Evolutionary conservation across 371 early-diverging fungal species (phyloP), one percentile per base, ranked within the genome.

Genomic region (Mortierella sp.): DNA sequence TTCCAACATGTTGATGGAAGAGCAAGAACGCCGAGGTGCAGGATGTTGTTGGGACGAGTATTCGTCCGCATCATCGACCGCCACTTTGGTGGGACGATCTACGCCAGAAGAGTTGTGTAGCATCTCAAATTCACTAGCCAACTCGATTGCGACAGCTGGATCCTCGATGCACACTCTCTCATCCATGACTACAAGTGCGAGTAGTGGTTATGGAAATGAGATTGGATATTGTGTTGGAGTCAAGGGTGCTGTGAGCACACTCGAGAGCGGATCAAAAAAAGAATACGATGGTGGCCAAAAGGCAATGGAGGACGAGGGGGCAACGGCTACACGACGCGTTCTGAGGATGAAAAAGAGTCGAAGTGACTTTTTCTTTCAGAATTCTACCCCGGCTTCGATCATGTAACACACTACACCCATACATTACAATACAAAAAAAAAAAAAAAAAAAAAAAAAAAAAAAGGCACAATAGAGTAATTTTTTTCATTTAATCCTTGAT

Each of bases 281-380:
- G 37, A 37, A 37, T 5, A 37, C 37, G 37, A 37, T 37, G 37
- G 37, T 37, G 9, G 37, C 37, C n/a, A 21, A 44, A 12, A 26
- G 30, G 37, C 7, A 15, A 4, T 18, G 1, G 57, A 30, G 7
- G 1, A 16, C 29, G n/a, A 21, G 14, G 37, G 30, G 2, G 12
- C 51, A 11, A 66, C 60, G n/a, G 64, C 65, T 1, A 19, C 56
- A 4, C 30, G 53, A 37, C 60, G 67, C 23, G 59, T 51, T 12
- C 53, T 79, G 21, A 23, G 73, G 25, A 25, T 72, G 48, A 79
- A 72, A 50, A 79, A 79, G 64, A 79, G 73, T 21, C 62, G 73
- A 29, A 79, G 79, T 56, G 73, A 79, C 18, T 73, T 79, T 45
- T 76, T 76, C 45, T 77, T 69, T 48, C 79, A 73, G 66, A 79